These are phyloP conservation scores for Epichloe uncinata DNA, from an alignment of 2,329 filamentous ascomycete genomes.

Conservation along the genomic window DNA sequence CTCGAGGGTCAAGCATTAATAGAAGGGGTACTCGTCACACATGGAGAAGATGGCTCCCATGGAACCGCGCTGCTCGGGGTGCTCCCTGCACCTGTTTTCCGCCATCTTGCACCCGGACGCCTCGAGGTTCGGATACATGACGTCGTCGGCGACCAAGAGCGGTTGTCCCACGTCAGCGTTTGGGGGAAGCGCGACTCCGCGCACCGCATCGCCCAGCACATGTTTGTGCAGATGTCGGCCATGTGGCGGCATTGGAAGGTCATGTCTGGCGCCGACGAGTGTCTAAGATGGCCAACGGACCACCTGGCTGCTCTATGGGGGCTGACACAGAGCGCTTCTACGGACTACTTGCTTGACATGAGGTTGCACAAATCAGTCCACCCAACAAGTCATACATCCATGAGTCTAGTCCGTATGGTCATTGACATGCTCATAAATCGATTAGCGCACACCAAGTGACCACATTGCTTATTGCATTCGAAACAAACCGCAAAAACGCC, in stretches of 20 bases:
- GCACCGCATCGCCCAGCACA: conserved; percentile 13
- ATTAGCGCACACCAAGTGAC: not conserved
- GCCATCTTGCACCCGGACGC: not conserved
- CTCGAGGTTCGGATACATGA: not conserved
- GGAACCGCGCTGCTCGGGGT: not conserved
- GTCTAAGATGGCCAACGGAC: too few relatives aligned
- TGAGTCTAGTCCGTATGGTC: not conserved
- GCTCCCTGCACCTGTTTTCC: not conserved
- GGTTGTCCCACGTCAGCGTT: conserved; percentile 7
- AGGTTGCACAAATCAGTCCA: too few relatives aligned
- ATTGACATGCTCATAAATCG: not conserved
- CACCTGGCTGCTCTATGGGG: too few relatives aligned
- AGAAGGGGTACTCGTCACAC: conserved; percentile 3
- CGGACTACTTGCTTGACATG: too few relatives aligned
- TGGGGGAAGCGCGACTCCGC: conserved; percentile 9
- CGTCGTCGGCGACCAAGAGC: not conserved
- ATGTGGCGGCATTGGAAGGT: conserved; percentile 10
- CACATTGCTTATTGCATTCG: not conserved
- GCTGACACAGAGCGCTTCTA: too few relatives aligned
- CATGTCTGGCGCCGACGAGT: conserved; percentile 7
- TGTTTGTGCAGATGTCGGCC: conserved; percentile 12
- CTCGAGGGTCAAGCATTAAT: not conserved
- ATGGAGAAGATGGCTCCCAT: not conserved
- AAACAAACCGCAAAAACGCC: not conserved
- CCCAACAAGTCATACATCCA: too few relatives aligned